phyloP scores from a whole-genome alignment of 768 basidiomycete genomes.

The Amanita rimosa region DNA sequence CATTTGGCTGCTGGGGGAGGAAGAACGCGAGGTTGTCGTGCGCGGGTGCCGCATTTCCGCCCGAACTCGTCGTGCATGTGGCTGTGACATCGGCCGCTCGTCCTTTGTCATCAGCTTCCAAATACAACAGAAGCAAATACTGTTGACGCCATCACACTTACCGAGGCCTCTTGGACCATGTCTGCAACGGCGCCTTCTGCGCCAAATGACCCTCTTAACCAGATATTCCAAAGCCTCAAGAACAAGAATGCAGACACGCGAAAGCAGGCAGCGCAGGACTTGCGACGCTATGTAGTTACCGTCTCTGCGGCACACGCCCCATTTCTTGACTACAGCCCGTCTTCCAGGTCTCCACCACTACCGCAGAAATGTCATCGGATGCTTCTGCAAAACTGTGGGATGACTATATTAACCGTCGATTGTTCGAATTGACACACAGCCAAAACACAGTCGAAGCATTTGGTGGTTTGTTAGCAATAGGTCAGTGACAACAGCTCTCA shows the following conservation, averaged over 20 bases:
- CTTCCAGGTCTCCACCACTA: constrained; percentile 54
- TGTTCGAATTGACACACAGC: constrained; percentile 80
- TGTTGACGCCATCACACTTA: constrained; percentile 3
- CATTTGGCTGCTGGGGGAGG: neutral
- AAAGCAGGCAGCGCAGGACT: constrained; percentile 55
- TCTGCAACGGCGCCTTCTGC: constrained; percentile 44
- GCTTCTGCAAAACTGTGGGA: constrained; percentile 78
- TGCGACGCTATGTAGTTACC: constrained; percentile 60
- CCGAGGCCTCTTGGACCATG: constrained; percentile 28
- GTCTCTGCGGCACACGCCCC: constrained; percentile 6
- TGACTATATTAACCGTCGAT: constrained; percentile 64
- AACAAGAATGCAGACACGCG: constrained; percentile 56
- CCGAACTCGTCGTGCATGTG: neutral
- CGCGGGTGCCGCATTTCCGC: neutral
- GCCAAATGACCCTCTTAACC: constrained; percentile 50
- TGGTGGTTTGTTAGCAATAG: constrained; percentile 82
- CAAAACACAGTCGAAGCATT: constrained; percentile 69
- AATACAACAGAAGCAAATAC: constrained; percentile 9
- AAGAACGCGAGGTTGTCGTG: neutral
- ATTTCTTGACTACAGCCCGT: constrained; percentile 9
- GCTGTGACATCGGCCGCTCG: neutral
- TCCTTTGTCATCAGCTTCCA: constrained; percentile 1
- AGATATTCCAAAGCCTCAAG: constrained; percentile 59
- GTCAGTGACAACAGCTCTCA: constrained; percentile 27
- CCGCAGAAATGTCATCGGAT: constrained; percentile 76